phyloP scores from a whole-genome alignment of 177 flowering plant genomes.

The Vitis hybrid region DNA sequence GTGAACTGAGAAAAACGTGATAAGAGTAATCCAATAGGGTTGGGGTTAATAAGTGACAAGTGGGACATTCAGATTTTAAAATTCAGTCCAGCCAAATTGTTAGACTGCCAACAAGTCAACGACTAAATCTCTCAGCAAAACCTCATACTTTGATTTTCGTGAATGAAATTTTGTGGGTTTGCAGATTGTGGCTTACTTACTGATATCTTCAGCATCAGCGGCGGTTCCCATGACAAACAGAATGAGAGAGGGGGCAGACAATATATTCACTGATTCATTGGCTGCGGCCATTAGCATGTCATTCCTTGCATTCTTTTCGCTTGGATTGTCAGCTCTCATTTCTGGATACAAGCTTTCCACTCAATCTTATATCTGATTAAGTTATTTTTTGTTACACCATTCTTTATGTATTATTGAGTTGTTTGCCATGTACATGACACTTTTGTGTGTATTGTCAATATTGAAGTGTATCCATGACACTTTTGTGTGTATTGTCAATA shows the following conservation, averaged over 20 bases:
- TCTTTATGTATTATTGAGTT: neutral
- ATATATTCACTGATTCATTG: conserved; percentile 70
- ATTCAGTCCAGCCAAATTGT: no score
- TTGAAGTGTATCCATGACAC: no score
- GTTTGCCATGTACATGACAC: neutral
- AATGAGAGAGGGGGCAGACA: conserved; percentile 62
- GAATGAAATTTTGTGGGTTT: no score
- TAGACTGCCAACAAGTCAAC: no score
- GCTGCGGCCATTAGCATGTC: conserved; percentile 83
- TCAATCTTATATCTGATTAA: conserved; percentile 47
- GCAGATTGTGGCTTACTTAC: conserved; percentile 69
- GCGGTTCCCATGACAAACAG: conserved; percentile 75
- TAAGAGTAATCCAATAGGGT: no score
- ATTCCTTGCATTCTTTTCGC: conserved; percentile 65
- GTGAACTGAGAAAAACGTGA: no score
- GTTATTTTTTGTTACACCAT: no score
- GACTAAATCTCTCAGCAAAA: no score
- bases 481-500: no score
- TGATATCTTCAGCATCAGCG: conserved; percentile 76
- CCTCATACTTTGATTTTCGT: no score
- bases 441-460: neutral
- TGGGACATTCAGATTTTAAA: no score
- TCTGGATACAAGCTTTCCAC: conserved; percentile 76
- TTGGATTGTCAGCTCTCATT: conserved; percentile 62
- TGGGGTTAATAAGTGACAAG: no score